Base-by-base conservation (phyloP, 148 eudicot genomes). In the Amaranthus hypochondriacus region DNA sequence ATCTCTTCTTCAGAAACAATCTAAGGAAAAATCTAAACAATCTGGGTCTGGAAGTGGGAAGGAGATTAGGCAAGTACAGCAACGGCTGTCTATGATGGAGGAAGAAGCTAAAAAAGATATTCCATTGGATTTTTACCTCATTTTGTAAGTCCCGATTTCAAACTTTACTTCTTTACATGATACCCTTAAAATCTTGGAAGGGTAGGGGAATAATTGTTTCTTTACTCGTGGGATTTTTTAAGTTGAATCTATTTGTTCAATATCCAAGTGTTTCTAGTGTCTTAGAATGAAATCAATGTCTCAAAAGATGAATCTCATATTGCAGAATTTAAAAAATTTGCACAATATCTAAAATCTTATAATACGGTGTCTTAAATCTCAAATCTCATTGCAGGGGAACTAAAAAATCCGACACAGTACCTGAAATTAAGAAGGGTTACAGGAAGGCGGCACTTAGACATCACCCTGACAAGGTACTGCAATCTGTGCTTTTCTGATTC, bases 381-480 rank as follows among this genome's bases (percentile, higher is more conserved):
- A 56, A 59, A 59, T 63, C 62, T 14, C 68, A 81, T 78, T 75
- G 43, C 86, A 93, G 98, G 83, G 98, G 97, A 75, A 73, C 84
- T 54, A 92, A 89, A 74, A 82, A 82, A 74, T 82, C 94, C 43
- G 97, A 90, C 70, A 42, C 89, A 51, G 87, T 83, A 77, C 64
- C 97, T 58, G 96, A 92, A 71, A 90, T 95, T 15, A 95, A 90
- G 77, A 95, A 95, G 86, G 98, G 97, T 66, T 95, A 95, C 79
- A 79, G 92, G 67, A 92, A 87, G 84, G 97, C 98, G 62, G 97
- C 97, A n/a, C 91, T 95, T 57, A 85, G 80, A 73, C 98, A 95
- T 86, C 98, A 95, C 79, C 98, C 98, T 57, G 98, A 95, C 88
- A 95, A 95, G 98, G 98, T 95, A 62, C 76, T 68, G 15, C 3